Conservation (phyloP, 169 alveolate species). For the Babesia gibsoni region DNA sequence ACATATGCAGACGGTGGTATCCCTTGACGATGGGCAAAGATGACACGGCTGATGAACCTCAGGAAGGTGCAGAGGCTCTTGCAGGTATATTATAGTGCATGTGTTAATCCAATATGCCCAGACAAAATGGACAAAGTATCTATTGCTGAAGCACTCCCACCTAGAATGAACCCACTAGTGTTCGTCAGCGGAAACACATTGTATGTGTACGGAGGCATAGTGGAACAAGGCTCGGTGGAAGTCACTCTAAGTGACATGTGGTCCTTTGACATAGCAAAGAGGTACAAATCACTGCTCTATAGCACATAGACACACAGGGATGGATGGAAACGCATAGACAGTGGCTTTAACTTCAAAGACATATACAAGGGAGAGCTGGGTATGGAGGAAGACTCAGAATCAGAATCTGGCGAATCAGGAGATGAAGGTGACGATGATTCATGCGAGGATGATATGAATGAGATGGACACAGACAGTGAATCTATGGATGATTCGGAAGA, state of each 20-base stretch:
- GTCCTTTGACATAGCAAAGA: constrained; percentile 29
- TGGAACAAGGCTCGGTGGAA: constrained; percentile 47
- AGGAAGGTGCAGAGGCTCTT: not conserved
- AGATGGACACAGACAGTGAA: constrained; percentile 13
- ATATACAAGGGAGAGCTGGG: constrained; percentile 36
- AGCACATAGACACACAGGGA: constrained; percentile 12
- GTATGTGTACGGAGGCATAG: constrained; percentile 55
- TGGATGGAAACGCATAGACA: constrained; percentile 50
- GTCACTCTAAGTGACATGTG: constrained; percentile 57
- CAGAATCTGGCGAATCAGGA: not conserved
- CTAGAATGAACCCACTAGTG: constrained; percentile 48
- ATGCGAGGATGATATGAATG: constrained; percentile 18
- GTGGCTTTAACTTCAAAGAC: constrained; percentile 36
- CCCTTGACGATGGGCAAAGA: constrained; percentile 47
- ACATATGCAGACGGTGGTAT: constrained; percentile 60
- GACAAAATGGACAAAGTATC: constrained; percentile 28
- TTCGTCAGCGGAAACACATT: constrained; percentile 49
- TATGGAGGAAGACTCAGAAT: constrained; percentile 21
- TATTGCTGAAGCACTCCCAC: constrained; percentile 21
- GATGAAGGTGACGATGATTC: constrained; percentile 6
- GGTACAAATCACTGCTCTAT: not conserved
- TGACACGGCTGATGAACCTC: constrained; percentile 3
- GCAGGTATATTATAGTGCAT: constrained; percentile 2
- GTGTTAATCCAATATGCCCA: not conserved
- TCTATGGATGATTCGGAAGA: no score